Base-by-base conservation (phyloP, 139 green algal genomes). In the Limnomonas spitsbergensis region DNA sequence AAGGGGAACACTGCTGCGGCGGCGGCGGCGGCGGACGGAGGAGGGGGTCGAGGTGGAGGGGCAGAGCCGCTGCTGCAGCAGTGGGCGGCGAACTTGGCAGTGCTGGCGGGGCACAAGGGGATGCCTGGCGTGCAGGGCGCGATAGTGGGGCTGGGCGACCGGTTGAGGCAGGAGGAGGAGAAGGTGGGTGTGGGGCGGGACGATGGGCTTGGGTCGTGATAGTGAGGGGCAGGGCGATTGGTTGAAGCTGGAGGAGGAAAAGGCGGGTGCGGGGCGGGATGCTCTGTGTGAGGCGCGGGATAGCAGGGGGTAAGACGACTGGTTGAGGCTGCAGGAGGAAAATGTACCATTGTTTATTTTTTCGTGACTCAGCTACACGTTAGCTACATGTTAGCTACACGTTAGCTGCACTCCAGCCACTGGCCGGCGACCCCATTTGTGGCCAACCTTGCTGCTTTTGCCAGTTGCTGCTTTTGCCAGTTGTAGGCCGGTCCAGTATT, bases 61-160 rank as follows among this genome's bases (percentile, higher is more conserved):
- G 32, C 0, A 38, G 39, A 1, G 7, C 3, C 40, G 20, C 39
- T 95, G 70, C 38, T 93, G 66, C 47, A 27, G 3, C 35, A 83
- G 2, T 97, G 93, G 93, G 86, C 86, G 7, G 75, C 89, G 35
- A 90, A 97, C 75, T 75, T 96, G 34, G 91, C 92, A 0, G 85
- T 94, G 4, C 74, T 97, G 66, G 88, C 88, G 2, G 84, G 84
- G 2, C 92, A 89, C 38, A 72, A 82, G 29, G 82, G 80, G 0
- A 37, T 78, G 1, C 77, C 81, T 14, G 91, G 83, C 0, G 83
- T 88, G 61, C 81, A 88, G 4, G 70, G 79, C 2, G 85, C 91
- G 7, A 85, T 97, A 26, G 9, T 82, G 34, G 75, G 82, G 38
- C 82, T 97, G 54, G 92, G 90, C 9, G 89, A 94, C 68, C 53